Evolutionary conservation across 345 rosid genomes (phyloP).

Genomic region (Pistacia integerrima): DNA sequence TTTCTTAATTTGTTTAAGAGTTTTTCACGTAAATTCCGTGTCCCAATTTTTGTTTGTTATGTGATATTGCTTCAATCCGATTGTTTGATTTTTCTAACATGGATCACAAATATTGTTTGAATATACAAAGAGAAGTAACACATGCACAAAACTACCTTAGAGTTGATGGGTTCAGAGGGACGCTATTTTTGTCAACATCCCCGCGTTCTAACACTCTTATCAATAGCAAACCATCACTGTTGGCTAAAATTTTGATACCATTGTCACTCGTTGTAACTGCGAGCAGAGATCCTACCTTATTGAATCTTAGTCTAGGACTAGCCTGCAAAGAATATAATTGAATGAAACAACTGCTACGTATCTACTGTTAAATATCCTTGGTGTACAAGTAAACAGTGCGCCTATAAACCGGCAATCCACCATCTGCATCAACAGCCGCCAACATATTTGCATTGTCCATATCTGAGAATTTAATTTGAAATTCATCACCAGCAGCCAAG

Average conservation of each 20-base stretch:
- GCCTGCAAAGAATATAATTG: slow-evolving; percentile 38
- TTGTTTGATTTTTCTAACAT: neutral
- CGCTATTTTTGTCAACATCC: slow-evolving; percentile 42
- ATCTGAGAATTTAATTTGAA: slow-evolving; percentile 65
- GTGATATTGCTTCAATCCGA: too few species aligned
- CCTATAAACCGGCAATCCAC: slow-evolving; percentile 61
- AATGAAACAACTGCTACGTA: neutral
- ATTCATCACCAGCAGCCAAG: slow-evolving; percentile 72
- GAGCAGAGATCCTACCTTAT: slow-evolving; percentile 60
- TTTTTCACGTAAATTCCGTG: too few species aligned
- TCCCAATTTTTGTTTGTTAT: too few species aligned
- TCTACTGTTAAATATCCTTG: neutral
- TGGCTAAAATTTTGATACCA: slow-evolving; percentile 58
- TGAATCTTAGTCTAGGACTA: slow-evolving; percentile 62
- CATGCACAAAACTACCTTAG: slow-evolving; percentile 37
- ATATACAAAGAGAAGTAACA: neutral
- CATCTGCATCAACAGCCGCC: slow-evolving; percentile 55
- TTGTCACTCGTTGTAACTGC: slow-evolving; percentile 63
- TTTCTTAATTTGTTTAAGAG: too few species aligned
- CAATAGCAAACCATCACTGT: slow-evolving; percentile 47
- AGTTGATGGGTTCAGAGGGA: slow-evolving; percentile 42
- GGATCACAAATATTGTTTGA: neutral
- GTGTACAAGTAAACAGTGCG: neutral
- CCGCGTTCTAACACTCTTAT: slow-evolving; percentile 45
- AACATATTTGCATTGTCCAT: slow-evolving; percentile 54